Evolutionary conservation across 371 early-diverging fungal species (phyloP).

Genomic region (Batrachochytrium dendrobatidis): DNA sequence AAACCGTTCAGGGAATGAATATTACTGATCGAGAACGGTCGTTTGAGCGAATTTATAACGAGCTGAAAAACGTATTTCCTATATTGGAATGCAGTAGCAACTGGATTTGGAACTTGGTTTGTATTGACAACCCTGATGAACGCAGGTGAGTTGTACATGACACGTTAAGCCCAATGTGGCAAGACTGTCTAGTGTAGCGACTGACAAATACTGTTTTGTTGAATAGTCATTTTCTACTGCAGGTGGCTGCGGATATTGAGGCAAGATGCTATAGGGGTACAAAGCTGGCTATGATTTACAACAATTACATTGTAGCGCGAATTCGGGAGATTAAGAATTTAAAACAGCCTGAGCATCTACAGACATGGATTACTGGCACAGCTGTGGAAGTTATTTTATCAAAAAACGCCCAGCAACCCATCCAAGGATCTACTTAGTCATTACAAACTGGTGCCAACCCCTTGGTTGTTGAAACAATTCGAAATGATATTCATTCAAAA

Average conservation of each 20-base stretch:
- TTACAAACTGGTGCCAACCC: too few species aligned
- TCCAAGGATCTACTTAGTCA: too few species aligned
- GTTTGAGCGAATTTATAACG: constrained; percentile 13
- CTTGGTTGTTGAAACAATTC: too few species aligned
- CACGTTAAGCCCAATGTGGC: background rate
- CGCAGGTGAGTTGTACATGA: constrained; percentile 5
- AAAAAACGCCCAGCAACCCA: too few species aligned
- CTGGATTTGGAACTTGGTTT: background rate
- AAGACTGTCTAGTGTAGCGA: background rate
- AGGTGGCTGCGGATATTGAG: constrained; percentile 10
- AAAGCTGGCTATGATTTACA: constrained; percentile 13
- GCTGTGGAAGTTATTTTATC: background rate
- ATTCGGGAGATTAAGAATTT: constrained; percentile 15
- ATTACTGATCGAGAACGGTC: constrained; percentile 20
- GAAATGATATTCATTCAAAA: too few species aligned
- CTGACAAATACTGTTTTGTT: background rate
- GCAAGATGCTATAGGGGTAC: constrained; percentile 13
- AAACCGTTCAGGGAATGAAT: constrained; percentile 18
- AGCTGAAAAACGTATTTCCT: constrained; percentile 1
- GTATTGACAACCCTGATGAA: background rate
- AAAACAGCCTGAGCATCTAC: background rate
- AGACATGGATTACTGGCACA: background rate
- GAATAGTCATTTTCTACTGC: background rate
- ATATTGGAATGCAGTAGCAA: constrained; percentile 2
- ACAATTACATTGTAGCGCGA: constrained; percentile 11